Conservation (phyloP, 495 filamentous ascomycete genomes). For the Antarctomyces pellizariae region DNA sequence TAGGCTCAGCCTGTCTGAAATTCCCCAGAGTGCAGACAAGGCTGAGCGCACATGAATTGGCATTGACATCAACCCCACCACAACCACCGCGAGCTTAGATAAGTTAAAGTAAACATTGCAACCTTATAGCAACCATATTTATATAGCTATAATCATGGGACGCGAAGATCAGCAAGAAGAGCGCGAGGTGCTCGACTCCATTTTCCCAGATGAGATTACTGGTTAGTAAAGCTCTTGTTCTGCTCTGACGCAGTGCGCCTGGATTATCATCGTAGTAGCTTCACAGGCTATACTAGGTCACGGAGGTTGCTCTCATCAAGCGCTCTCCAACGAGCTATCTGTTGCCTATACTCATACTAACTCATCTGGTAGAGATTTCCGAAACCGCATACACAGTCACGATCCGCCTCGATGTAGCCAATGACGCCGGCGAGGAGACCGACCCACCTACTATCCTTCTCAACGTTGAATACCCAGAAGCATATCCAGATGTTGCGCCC, state of each 20-base stretch:
- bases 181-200: constrained; percentile 89
- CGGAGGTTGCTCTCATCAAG: neutral
- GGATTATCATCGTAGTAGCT: no score
- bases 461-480: constrained; percentile 61
- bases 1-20: no score
- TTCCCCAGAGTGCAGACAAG: no score
- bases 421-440: constrained; percentile 26
- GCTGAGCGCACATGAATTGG: no score
- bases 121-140: constrained; percentile 5
- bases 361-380: constrained; percentile 40
- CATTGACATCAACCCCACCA: no score
- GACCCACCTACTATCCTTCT: constrained; percentile 47
- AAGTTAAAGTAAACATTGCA: no score
- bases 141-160: constrained; percentile 52
- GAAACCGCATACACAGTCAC: constrained; percentile 69
- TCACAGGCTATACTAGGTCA: neutral
- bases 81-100: neutral
- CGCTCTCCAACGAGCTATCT: neutral
- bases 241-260: no score
- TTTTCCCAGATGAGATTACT: constrained; percentile 94
- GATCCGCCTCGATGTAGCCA: constrained; percentile 46
- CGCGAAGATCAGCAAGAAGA: constrained; percentile 88
- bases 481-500: constrained; percentile 73
- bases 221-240: constrained; percentile 29
- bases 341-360: neutral